A percentile compares a stretch with the other conserved stretches of the same genome.
phyloP scores from a whole-genome alignment of 768 basidiomycete species.

The Pleurotus sapidus region DNA sequence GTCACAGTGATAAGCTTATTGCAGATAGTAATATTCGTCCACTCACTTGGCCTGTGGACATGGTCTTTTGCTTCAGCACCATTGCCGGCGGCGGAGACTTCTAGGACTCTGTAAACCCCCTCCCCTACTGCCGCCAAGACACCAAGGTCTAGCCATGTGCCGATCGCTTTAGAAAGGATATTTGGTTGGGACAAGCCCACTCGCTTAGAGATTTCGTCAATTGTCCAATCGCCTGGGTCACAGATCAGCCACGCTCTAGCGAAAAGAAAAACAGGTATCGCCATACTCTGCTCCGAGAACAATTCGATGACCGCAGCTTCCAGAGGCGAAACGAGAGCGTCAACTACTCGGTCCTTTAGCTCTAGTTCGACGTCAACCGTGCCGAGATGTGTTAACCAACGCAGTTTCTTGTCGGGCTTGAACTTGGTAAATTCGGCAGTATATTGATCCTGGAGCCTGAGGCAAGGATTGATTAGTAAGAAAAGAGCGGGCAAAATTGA shows the following conservation, averaged over 20 bases:
- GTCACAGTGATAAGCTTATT: not conserved
- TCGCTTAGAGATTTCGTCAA: slow-evolving; percentile 61
- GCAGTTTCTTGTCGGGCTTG: slow-evolving; percentile 90
- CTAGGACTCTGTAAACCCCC: slow-evolving; percentile 62
- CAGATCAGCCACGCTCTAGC: not conserved
- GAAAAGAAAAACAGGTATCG: no score
- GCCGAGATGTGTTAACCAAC: slow-evolving; percentile 89
- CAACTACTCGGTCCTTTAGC: slow-evolving; percentile 75
- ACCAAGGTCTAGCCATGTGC: slow-evolving; percentile 82
- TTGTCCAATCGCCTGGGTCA: slow-evolving; percentile 61
- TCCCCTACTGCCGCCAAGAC: slow-evolving; percentile 70
- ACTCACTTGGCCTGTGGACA: slow-evolving; percentile 22
- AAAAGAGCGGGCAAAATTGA: not conserved
- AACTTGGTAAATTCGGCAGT: slow-evolving; percentile 73
- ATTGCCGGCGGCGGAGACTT: slow-evolving; percentile 54
- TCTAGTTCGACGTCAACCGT: slow-evolving; percentile 79
- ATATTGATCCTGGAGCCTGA: slow-evolving; percentile 74
- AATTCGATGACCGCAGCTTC: slow-evolving; percentile 91
- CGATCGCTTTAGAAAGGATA: slow-evolving; percentile 67
- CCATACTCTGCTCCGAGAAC: slow-evolving; percentile 66
- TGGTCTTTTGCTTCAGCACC: slow-evolving; percentile 18
- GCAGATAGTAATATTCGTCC: not conserved
- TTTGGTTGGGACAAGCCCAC: slow-evolving; percentile 66
- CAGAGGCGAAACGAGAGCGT: slow-evolving; percentile 76
- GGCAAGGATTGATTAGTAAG: not conserved